phyloP scores from a whole-genome alignment of 345 rosid species.

The Litchi chinensis region DNA sequence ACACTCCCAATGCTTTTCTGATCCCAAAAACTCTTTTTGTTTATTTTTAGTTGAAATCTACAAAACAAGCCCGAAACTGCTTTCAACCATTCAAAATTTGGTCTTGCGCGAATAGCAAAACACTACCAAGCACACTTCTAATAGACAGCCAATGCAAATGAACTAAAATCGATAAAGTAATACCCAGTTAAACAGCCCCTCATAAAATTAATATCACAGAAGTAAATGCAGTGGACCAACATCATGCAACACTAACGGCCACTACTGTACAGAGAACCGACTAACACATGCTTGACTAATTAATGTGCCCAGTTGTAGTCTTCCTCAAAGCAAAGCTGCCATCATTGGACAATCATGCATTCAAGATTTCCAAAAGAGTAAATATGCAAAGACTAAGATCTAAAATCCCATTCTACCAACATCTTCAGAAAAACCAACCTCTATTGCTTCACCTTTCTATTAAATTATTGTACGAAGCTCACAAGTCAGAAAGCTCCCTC shows the following conservation, averaged over 20 bases:
- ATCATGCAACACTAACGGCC: neutral
- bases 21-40: too few species aligned
- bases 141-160: too few species aligned
- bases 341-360: slow-evolving; percentile 15
- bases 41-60: neutral
- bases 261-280: neutral
- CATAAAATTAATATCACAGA: too few species aligned
- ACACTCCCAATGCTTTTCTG: too few species aligned
- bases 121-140: too few species aligned
- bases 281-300: neutral
- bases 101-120: too few species aligned
- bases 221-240: neutral
- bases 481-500: neutral
- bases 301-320: neutral
- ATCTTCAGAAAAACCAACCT: slow-evolving; percentile 6
- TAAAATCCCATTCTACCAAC: slow-evolving; percentile 6
- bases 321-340: slow-evolving; percentile 16
- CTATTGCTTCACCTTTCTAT: neutral
- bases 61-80: too few species aligned
- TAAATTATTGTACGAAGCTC: neutral
- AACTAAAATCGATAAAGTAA: too few species aligned
- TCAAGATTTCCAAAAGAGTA: neutral
- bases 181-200: too few species aligned
- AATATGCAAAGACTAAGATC: too few species aligned
- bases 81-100: neutral